Conservation (phyloP, 2,329 filamentous ascomycete genomes). For the Scorias spongiosa region DNA sequence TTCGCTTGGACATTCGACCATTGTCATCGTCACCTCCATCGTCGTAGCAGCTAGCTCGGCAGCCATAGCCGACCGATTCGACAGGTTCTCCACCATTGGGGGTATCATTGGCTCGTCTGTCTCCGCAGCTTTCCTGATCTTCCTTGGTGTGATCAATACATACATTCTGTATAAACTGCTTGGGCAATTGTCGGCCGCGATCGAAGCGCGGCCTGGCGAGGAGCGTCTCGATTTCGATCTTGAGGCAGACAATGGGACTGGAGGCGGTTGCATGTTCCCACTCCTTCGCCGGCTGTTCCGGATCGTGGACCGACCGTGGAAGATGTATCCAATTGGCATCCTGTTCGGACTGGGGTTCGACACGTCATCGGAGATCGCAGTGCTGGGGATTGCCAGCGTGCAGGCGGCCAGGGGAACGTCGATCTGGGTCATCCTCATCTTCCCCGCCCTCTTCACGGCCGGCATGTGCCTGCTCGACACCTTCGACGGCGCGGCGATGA, state of each 20-base stretch:
- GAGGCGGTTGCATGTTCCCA: constrained; percentile 57
- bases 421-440: constrained; percentile 88
- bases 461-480: constrained; percentile 95
- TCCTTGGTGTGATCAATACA: constrained; percentile 69
- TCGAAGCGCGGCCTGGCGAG: constrained; percentile 30
- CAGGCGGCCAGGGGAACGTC: constrained; percentile 74
- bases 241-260: constrained; percentile 31
- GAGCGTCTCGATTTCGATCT: constrained; percentile 43
- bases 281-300: constrained; percentile 64
- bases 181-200: constrained; percentile 47
- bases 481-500: constrained; percentile 85
- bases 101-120: constrained; percentile 83
- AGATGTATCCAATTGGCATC: constrained; percentile 85
- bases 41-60: constrained; percentile 84
- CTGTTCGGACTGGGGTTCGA: constrained; percentile 86
- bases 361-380: constrained; percentile 83
- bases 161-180: constrained; percentile 74
- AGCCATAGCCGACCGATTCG: constrained; percentile 66
- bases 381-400: constrained; percentile 78
- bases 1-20: constrained; percentile 82
- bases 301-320: constrained; percentile 64
- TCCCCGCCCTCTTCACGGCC: constrained; percentile 78
- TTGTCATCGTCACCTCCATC: constrained; percentile 79
- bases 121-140: constrained; percentile 65
- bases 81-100: constrained; percentile 62